Evolutionary conservation across 2,329 filamentous ascomycete genomes (phyloP), one percentile per base, ranked within the genome.

Genomic region (Clonostachys sp.): DNA sequence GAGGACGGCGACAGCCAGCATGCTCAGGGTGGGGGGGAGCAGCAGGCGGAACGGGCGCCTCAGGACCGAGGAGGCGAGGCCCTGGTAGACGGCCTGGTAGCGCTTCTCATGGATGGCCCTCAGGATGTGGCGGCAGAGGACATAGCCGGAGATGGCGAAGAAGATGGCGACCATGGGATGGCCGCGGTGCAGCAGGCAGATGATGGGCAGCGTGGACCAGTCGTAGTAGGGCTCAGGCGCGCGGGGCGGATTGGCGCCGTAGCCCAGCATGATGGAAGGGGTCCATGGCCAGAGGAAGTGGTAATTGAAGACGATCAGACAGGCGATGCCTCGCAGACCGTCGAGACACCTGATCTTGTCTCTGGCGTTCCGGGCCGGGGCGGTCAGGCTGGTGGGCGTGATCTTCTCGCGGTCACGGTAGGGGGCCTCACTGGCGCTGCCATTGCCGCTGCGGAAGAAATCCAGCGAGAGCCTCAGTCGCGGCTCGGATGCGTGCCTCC

Each of bases 61-160:
- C 20, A 71, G 65, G 17, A 65, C 63, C 9, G 67, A 57, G 0
- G 66, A 70, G 1, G 63, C 62, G 34, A 71, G 63, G 17, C 56
- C 60, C 49, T 64, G 58, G 48, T 67, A 68, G n/a, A 58, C 63
- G 17, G 55, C 56, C 14, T 66, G 64, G 12, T 65, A 48, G 16
- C 64, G 61, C 3, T 61, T 62, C 46, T 67, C 60, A 36, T 67
- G 61, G 1, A 70, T 68, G 6, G 61, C 51, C n/a, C 62, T 52
- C 12, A 70, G 47, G 17, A 70, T 63, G 46, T 69, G 66, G 6
- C 66, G 60, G 18, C 61, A 68, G 34, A 71, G 57, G 24, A 70
- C 67, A 44, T 71, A 71, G n/a, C 67, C 67, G 0, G 67, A 71
- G 30, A 71, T 69, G 53, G 65, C 67, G 44, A 71, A 71, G 58